Base-by-base conservation (phyloP, 176 grass and related monocot species). In the Guadua angustifolia region DNA sequence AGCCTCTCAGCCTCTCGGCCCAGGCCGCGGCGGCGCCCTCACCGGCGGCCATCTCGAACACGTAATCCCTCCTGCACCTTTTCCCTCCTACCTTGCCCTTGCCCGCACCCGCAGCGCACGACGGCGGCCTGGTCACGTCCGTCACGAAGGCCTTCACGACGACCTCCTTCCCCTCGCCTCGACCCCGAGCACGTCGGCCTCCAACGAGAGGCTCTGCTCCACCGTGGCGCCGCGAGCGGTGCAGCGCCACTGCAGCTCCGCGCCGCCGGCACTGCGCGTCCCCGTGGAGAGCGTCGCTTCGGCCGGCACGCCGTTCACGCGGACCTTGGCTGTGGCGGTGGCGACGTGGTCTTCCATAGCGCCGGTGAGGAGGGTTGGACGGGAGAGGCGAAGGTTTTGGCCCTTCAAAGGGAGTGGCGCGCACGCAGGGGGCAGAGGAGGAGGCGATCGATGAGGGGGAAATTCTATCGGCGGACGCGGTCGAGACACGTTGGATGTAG, bases 101-200 rank as follows among this genome's bases (percentile, higher is more conserved):
- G 36, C 44, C 25, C 7, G 64, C 60, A 10, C 24, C 78, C 24
- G 44, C 19, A 0, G 53, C 74, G 73, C 86, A 86, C 35, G 83
- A 55, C 38, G 22, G 8, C 5, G 42, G 13, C 64, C 74, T 82
- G 4, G 78, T 18, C 18, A 24, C 36, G 17, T 6, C 67, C 59
- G 32, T 43, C 25, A 81, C 50, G 88, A 97, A 92, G 61, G 89
- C 73, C 70, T 81, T 88, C n/a, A 94, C 67, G 58, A 86, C 53
- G 77, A 97, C 56, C 62, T 70, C 81, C 60, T 75, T 85, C 13
- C 79, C n/a, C 67, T 58, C 14, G 50, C 86, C 81, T 83, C 74
- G n/a, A 90, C 52, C 16, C 89, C 91, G 12, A 97, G 66, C 63
- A 97, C 91, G 10, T 97, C 91, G 32, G 65, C 50, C 69, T 93